Base-by-base conservation (phyloP, 176 grass and related monocot genomes). In the Chrysopogon serrulatus region DNA sequence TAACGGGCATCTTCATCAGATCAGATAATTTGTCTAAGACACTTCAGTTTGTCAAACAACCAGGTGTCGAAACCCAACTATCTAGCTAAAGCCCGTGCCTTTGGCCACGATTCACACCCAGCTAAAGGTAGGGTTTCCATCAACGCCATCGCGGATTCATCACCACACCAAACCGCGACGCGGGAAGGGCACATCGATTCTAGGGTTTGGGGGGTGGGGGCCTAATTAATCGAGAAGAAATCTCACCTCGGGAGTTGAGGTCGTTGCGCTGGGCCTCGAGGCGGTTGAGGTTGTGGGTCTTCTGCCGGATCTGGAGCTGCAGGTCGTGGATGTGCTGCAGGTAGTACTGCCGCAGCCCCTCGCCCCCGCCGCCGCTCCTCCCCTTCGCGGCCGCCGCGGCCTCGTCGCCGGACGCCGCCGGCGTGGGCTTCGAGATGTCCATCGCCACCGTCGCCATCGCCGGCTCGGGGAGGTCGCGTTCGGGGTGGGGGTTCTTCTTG, bases 261-360 rank as follows among this genome's bases (percentile, higher is more conserved):
- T 99, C 96, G 91, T 99, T 99, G 65, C 96, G 76, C 87, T 99
- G 93, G 61, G 96, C 96, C 86, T 99, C 91, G 39, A 99, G 96
- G 72, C 96, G 96, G 47, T 96, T 92, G 78, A 96, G 93, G 87
- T 99, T 94, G 91, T 99, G 90, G 14, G 89, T 96, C 89, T 96
- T 99, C 86, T 94, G 91, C 57, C 93, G 88, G 77, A 92, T 86
- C 83, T 92, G 96, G 64, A 99, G 96, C 86, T 90, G 93, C 54
- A 96, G 87, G 66, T 99, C 96, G 81, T 99, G 96, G 86, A 99
- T 99, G 77, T 96, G 96, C 77, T 99, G 96, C 89, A 90, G 71
- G 69, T 96, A 99, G 82, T 99, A 99, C 91, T 93, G 93, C 74
- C 91, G 86, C 79, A 99, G 84, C 63, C 93, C 96, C 83, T 96